Evolutionary conservation across 192 early-diverging fungal genomes (phyloP).

Genomic region (Radiomyces spectabilis): DNA sequence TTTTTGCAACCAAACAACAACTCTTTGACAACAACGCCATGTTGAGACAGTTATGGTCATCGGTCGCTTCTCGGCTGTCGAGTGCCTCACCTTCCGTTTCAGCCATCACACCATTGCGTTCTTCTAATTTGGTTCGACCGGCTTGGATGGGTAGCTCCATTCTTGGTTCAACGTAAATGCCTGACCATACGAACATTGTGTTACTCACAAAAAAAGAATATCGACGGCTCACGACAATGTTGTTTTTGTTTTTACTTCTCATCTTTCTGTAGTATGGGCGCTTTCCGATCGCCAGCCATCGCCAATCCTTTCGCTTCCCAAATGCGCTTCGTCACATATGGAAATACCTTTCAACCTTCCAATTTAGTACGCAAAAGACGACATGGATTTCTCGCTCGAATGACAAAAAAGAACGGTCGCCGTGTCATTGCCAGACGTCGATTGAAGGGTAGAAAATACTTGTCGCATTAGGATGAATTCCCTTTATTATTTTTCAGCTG

Average conservation of each 20-base stretch:
- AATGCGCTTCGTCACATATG: slow-evolving; percentile 75
- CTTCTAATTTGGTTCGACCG: neutral
- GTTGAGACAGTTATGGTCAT: slow-evolving; percentile 10
- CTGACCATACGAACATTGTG: no score
- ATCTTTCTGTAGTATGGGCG: neutral
- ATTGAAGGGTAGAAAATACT: slow-evolving; percentile 81
- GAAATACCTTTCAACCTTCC: slow-evolving; percentile 90
- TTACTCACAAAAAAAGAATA: no score
- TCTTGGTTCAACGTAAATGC: slow-evolving; percentile 6
- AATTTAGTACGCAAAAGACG: slow-evolving; percentile 84
- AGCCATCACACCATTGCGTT: neutral
- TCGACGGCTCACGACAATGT: neutral
- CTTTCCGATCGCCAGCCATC: neutral
- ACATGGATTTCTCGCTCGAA: slow-evolving; percentile 83
- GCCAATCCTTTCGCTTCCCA: slow-evolving; percentile 25
- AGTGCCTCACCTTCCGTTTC: no score
- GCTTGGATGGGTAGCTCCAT: no score
- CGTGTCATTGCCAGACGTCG: slow-evolving; percentile 66
- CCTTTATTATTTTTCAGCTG: no score
- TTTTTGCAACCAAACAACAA: neutral
- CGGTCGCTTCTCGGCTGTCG: neutral
- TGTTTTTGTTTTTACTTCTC: neutral
- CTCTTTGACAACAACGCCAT: slow-evolving; percentile 1
- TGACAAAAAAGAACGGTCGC: slow-evolving; percentile 72
- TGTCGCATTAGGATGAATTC: slow-evolving; percentile 60